These are phyloP conservation scores for Eucommia ulmoides DNA, from an alignment of 257 asterid species.

Conservation along the genomic window DNA sequence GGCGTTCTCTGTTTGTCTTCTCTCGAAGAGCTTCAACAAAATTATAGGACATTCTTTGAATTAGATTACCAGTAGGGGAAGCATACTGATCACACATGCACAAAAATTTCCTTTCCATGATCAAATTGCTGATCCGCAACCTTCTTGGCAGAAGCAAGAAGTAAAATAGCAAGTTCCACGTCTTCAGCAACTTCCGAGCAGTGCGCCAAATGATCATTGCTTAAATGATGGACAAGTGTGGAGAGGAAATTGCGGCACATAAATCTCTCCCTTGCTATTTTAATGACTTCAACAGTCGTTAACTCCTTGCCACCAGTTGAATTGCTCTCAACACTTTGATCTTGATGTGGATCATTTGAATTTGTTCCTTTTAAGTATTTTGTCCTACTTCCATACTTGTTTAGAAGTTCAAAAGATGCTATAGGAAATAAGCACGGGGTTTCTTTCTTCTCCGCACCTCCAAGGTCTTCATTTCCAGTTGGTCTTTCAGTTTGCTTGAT, in stretches of 20 bases:
- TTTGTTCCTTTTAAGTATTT: not conserved
- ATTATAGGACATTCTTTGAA: slow-evolving; percentile 15
- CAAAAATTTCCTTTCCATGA: slow-evolving; percentile 18
- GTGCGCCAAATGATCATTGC: no score
- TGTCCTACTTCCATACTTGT: slow-evolving; percentile 1
- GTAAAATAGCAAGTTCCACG: slow-evolving; percentile 10
- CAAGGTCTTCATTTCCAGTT: no score
- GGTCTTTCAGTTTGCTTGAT: no score
- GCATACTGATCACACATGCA: slow-evolving; percentile 12
- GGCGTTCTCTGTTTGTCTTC: slow-evolving; percentile 17
- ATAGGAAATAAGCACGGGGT: slow-evolving; percentile 1
- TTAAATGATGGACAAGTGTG: no score
- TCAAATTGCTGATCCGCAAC: slow-evolving; percentile 17
- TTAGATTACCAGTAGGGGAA: slow-evolving; percentile 15
- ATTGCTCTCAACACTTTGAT: not conserved
- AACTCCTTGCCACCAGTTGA: no score
- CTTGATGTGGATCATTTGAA: not conserved
- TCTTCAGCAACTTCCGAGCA: no score
- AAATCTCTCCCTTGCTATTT: slow-evolving; percentile 12
- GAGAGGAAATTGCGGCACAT: no score
- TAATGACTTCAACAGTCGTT: slow-evolving; percentile 14
- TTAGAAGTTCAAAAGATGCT: slow-evolving; percentile 10
- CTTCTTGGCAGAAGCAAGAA: slow-evolving; percentile 12
- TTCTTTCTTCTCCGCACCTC: slow-evolving; percentile 4
- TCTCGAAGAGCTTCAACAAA: slow-evolving; percentile 25